Conservation (phyloP, 2,329 filamentous ascomycete genomes). For the Nemania bipapillata region DNA sequence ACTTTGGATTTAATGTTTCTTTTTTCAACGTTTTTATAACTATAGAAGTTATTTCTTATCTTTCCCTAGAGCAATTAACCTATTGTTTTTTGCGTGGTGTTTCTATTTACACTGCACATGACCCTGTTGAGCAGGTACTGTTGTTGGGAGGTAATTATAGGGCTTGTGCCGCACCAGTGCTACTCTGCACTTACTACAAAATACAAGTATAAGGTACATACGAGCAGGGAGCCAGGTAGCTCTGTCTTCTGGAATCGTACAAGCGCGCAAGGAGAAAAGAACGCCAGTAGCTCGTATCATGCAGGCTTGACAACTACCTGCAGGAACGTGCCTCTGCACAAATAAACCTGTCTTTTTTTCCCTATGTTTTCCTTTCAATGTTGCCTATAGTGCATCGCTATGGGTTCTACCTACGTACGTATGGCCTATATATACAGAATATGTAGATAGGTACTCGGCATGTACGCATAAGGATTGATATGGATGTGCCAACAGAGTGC, state of each 20-base stretch:
- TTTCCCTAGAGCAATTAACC: not conserved
- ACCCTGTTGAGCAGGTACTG: not conserved
- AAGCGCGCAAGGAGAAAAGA: not conserved
- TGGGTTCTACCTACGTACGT: not conserved
- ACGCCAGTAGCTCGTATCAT: not conserved
- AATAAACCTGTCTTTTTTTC: too few species aligned
- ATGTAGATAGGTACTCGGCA: not conserved
- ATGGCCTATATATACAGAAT: not conserved
- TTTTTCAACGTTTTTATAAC: not conserved
- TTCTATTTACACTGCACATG: not conserved
- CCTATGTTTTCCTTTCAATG: too few species aligned
- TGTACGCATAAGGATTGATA: too few species aligned
- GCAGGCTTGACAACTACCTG: not conserved
- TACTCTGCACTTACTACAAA: not conserved
- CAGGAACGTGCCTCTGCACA: not conserved
- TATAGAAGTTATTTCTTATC: not conserved
- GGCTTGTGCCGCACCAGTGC: not conserved
- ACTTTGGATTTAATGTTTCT: not conserved
- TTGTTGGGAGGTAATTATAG: not conserved
- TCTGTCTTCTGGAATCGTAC: not conserved
- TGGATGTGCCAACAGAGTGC: slow-evolving; percentile 21
- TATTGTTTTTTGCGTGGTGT: not conserved
- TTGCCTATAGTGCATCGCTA: not conserved
- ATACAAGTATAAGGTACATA: not conserved
- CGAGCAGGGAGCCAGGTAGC: not conserved